Conservation (phyloP, 768 basidiomycete species). For the Agaricus blazei region DNA sequence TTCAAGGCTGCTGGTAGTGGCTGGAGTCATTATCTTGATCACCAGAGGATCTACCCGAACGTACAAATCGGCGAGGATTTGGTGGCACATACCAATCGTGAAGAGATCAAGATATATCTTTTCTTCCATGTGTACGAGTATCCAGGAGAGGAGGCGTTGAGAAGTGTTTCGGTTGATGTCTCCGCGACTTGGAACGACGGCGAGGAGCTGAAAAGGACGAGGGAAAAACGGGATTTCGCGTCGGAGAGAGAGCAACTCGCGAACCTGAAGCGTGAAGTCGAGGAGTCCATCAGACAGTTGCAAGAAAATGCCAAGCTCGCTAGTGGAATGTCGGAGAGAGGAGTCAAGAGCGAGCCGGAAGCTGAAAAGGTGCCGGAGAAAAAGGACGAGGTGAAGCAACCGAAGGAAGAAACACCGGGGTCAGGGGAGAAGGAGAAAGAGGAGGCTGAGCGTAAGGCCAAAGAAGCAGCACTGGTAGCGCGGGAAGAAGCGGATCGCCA, state of each 20-base stretch:
- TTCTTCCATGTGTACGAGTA: slow-evolving; percentile 11
- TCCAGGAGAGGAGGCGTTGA: slow-evolving; percentile 3
- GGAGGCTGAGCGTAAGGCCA: neutral
- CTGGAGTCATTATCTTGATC: slow-evolving; percentile 8
- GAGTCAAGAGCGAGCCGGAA: neutral
- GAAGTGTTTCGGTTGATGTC: slow-evolving; percentile 6
- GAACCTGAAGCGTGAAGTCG: slow-evolving; percentile 3
- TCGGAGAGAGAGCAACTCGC: slow-evolving; percentile 5
- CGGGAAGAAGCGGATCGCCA: no score
- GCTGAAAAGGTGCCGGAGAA: neutral
- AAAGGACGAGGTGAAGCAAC: neutral
- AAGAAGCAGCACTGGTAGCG: neutral
- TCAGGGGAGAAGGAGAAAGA: slow-evolving; percentile 1
- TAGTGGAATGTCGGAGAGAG: neutral
- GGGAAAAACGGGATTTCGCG: slow-evolving; percentile 3
- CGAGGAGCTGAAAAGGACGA: neutral
- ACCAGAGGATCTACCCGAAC: slow-evolving; percentile 5
- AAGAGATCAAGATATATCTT: neutral
- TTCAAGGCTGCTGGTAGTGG: slow-evolving; percentile 3
- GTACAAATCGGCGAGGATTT: neutral
- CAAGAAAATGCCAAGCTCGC: slow-evolving; percentile 1
- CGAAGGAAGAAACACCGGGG: neutral
- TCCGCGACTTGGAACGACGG: slow-evolving; percentile 8
- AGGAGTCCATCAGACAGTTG: slow-evolving; percentile 1
- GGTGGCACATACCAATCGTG: neutral